Base-by-base conservation (phyloP, 257 asterid genomes). In the Solanum commersonii region DNA sequence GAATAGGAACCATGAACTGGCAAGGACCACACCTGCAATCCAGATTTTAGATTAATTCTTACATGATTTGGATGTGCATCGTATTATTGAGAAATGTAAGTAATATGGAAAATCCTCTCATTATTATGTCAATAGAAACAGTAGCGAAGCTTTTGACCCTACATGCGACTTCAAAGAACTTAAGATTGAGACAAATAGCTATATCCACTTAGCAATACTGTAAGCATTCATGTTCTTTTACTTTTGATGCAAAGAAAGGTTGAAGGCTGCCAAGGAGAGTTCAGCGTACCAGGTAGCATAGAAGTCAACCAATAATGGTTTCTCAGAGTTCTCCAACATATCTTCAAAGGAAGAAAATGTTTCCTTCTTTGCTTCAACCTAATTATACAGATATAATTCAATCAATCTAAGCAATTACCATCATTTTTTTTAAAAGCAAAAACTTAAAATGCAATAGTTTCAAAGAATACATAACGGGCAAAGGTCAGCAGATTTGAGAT, bases 21-120 rank as follows among this genome's bases (percentile, higher is more conserved):
- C 99, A 97, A 68, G 99, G 99, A 76, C 99, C 99, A 46, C 99
- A 97, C 99, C 99, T 97, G 90, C 87, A 92, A 90, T 85, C 33
- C 37, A 89, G 35, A 81, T 73, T 60, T 87, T 38, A 13, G 67
- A 81, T 88, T 33, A 78, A 29, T 56, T 85, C 56, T 42, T 12
- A 37, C 8, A 27, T 44, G 38, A 44, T 25, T 25, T 15, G 40
- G 85, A 44, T 27, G 63, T 44, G 1, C 40, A 27, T 46, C 67
- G 5, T 49, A 81, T 46, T 81, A 16, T 9, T 46, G 40, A 46
- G 67, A 81, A 25, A 81, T 81, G 67, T 0, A 49, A 49, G 23
- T 49, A 18, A 20, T 46, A 29, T 46, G 42, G 37, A 31, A 46
- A 81, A 44, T 44, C 5, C 67, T 79, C 29, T 46, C 85, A 49